Base-by-base conservation (phyloP, 345 rosid genomes). In the Aquilaria yunnanensis region DNA sequence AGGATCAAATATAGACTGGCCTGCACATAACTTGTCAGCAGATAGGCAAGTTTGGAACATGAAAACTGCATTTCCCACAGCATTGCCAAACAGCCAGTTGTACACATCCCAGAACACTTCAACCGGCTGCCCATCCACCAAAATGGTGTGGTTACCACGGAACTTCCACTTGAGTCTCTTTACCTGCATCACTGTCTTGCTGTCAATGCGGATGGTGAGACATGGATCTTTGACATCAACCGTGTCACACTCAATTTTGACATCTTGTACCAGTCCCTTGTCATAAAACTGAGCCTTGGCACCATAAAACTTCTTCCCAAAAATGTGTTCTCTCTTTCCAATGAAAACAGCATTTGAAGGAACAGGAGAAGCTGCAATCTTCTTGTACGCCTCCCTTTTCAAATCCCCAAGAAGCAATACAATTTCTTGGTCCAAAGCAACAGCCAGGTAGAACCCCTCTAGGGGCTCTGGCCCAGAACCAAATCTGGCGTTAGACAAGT, bases 71-170 rank as follows among this genome's bases (percentile, higher is more conserved):
- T 86, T 87, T 49, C 87, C 90, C 61, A 72, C 66, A 13, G 79
- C 76, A 74, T 80, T 77, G 56, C 96, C 92, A 74, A 89, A 93
- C n/a, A 93, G 78, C 98, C 98, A 93, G 57, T 81, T 88, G 59
- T 93, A 86, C 54, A 93, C 93, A 78, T 93, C 98, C 98, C 98
- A 93, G 8, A 80, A 81, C 69, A 93, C 92, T 71, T 93, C 96
- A 30, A 93, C 94, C 9, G 86, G 80, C 12, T 82, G 69, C 57
- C 90, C 96, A 78, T 93, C 96, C 58, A 90, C 94, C 72, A 79
- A 62, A 64, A 93, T 90, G 30, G 92, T 93, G 57, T 79, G 78
- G 59, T 93, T 93, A 3, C 98, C 98, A 9, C 97, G 78, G 75
- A 93, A 93, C 79, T 93, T 93, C 98, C 98, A 93, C 71, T 76